Conservation (phyloP, 768 basidiomycete genomes). For the Kwoniella dejecticola region DNA sequence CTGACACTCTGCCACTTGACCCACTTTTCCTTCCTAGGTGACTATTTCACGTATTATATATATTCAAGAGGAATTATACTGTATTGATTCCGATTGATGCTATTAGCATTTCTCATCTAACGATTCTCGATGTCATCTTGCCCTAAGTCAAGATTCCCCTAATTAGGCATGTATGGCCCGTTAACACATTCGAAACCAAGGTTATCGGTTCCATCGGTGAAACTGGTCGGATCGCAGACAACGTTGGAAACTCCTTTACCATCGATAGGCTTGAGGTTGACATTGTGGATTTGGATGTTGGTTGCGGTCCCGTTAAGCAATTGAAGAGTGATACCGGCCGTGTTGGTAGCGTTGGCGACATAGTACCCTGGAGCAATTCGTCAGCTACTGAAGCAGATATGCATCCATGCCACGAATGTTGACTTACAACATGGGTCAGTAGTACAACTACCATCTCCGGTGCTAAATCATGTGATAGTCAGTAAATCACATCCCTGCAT, state of each 20-base stretch:
- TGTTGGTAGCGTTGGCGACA: constrained; percentile 17
- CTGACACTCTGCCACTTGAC: no score
- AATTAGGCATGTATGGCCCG: constrained; percentile 1
- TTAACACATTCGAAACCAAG: constrained; percentile 8
- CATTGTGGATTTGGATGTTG: constrained; percentile 4
- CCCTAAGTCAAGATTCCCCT: not conserved
- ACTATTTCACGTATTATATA: no score
- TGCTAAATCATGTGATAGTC: not conserved
- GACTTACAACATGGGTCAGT: constrained; percentile 23
- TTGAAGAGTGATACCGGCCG: constrained; percentile 17
- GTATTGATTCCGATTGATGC: not conserved
- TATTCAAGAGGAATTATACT: no score
- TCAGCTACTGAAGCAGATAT: not conserved
- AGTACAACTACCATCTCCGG: constrained; percentile 15
- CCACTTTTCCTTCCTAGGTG: no score
- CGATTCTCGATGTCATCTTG: not conserved
- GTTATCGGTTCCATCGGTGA: constrained; percentile 1
- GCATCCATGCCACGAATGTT: not conserved
- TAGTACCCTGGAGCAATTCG: constrained; percentile 11
- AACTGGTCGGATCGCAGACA: constrained; percentile 6
- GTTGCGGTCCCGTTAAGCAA: constrained; percentile 6
- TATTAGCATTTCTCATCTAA: not conserved
- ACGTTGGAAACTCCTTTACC: constrained; percentile 5
- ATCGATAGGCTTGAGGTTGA: constrained; percentile 6
- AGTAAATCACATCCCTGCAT: not conserved